These are phyloP conservation scores for Syzygium malaccense DNA, from an alignment of 441 rosid species.

Conservation along the genomic window DNA sequence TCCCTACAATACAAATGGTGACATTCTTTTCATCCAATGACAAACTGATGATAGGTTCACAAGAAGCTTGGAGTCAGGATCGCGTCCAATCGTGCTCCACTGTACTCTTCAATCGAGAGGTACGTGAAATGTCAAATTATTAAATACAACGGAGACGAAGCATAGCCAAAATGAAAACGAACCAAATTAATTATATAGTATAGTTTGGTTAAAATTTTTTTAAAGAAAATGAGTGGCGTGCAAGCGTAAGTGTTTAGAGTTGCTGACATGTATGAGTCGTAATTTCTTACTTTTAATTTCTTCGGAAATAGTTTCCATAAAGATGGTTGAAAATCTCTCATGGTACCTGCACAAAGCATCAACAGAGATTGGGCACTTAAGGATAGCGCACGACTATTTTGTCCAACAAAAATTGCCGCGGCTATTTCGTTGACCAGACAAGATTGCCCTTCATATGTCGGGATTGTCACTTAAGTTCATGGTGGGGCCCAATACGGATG, in stretches of 20 bases:
- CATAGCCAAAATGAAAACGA: background rate
- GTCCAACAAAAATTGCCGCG: too few species aligned
- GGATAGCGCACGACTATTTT: too few species aligned
- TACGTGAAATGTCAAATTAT: background rate
- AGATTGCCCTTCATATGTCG: too few species aligned
- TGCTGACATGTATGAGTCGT: background rate
- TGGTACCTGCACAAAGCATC: too few species aligned
- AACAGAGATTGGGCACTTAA: too few species aligned
- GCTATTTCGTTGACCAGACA: too few species aligned
- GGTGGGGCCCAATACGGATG: too few species aligned
- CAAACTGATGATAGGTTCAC: background rate
- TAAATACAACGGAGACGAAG: too few species aligned
- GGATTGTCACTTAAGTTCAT: too few species aligned
- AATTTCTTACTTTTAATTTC: background rate
- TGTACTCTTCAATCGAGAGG: background rate
- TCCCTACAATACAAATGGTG: background rate
- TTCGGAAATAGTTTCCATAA: background rate
- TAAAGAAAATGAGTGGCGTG: background rate
- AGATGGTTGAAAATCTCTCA: background rate
- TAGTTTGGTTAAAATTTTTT: background rate
- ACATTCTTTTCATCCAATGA: background rate
- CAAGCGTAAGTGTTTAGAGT: background rate
- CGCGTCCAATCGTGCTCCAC: rapidly evolving
- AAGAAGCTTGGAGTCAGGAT: rapidly evolving
- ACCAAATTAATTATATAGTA: too few species aligned